phyloP scores from a whole-genome alignment of 352 stramenopile genomes.

The Phytopythium chamaehyphon region DNA sequence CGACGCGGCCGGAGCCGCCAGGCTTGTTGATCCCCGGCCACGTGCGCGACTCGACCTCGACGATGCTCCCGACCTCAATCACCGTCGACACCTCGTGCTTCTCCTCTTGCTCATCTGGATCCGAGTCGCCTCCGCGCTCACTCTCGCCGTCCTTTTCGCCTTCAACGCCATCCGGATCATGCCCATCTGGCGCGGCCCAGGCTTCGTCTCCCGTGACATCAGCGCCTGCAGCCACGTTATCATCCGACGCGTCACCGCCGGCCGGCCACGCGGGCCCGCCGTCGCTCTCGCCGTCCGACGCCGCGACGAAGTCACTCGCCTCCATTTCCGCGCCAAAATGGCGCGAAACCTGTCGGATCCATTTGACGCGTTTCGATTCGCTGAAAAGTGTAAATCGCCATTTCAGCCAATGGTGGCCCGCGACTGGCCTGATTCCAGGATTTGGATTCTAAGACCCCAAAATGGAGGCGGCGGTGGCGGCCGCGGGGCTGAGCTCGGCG shows the following conservation, averaged over 20 bases:
- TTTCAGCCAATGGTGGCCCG: not conserved
- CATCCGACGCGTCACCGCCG: too few species aligned
- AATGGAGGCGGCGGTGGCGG: constrained; percentile 11
- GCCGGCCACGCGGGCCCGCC: not conserved
- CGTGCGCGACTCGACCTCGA: constrained; percentile 68
- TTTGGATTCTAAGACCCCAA: too few species aligned
- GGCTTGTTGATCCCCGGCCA: constrained; percentile 88
- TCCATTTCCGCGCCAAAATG: constrained; percentile 23
- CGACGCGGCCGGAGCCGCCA: constrained; percentile 61
- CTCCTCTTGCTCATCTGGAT: not conserved
- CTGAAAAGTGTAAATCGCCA: too few species aligned
- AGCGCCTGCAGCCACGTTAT: too few species aligned
- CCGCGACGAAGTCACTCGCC: constrained; percentile 43
- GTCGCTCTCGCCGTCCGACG: constrained; percentile 45
- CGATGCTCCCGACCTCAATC: constrained; percentile 29
- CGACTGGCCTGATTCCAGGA: not conserved
- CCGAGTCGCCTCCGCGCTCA: too few species aligned
- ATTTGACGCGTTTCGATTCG: too few species aligned
- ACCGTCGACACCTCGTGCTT: not conserved
- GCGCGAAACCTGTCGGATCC: too few species aligned
- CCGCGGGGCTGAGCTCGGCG: constrained; percentile 17
- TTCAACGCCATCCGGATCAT: too few species aligned
- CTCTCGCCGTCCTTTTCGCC: too few species aligned
- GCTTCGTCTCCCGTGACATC: too few species aligned
- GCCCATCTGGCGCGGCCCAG: too few species aligned